A percentile compares a stretch with the other conserved stretches of the same genome.
These are phyloP conservation scores for Arachis stenosperma DNA, from an alignment of 306 rosid genomes.

Conservation along the genomic window DNA sequence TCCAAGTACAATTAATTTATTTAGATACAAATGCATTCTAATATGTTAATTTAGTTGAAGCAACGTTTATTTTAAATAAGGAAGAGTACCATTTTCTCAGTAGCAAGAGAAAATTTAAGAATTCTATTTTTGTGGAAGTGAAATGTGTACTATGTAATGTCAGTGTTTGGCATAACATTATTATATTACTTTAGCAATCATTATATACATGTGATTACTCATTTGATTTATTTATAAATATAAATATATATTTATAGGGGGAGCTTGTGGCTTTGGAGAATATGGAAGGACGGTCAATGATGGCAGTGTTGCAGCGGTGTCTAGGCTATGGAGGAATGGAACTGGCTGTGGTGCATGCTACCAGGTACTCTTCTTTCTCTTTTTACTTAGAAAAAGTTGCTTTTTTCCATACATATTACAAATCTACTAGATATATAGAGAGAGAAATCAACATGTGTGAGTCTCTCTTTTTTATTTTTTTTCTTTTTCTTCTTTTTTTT, in stretches of 20 bases:
- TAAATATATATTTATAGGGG: slow-evolving; percentile 46
- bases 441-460: too few relatives aligned
- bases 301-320: slow-evolving; percentile 77
- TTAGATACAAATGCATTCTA: too few relatives aligned
- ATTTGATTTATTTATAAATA: not conserved
- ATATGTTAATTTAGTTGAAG: too few relatives aligned
- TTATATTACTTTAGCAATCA: not conserved
- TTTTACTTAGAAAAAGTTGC: not conserved
- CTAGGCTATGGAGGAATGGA: slow-evolving; percentile 71
- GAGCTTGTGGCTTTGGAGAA: slow-evolving; percentile 91
- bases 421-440: not conserved
- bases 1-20: slow-evolving; percentile 51
- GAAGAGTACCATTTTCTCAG: too few relatives aligned
- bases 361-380: slow-evolving; percentile 47
- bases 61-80: too few relatives aligned
- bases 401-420: not conserved
- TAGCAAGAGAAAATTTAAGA: too few relatives aligned
- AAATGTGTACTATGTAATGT: too few relatives aligned
- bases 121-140: too few relatives aligned
- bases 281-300: slow-evolving; percentile 75
- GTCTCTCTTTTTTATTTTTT: too few relatives aligned
- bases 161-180: not conserved
- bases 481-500: too few relatives aligned
- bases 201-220: not conserved
- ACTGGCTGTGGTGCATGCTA: slow-evolving; percentile 90